phyloP scores from a whole-genome alignment of 1,284 basidiomycete species.

The Naganishia albida region DNA sequence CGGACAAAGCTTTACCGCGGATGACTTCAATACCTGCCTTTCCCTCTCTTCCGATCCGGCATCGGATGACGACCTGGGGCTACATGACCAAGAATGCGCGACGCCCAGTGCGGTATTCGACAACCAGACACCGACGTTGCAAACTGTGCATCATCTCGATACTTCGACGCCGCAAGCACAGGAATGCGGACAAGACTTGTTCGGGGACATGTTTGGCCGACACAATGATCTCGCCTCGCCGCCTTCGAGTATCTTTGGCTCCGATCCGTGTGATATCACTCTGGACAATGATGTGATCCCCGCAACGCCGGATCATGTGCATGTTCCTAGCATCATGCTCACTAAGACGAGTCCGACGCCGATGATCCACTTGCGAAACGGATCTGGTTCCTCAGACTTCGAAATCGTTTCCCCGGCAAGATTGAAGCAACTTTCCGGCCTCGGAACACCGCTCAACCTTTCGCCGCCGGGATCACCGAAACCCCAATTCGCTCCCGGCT shows the following conservation, averaged over 20 bases:
- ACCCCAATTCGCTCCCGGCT: neutral
- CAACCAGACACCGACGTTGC: slow-evolving; percentile 7
- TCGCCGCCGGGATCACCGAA: slow-evolving; percentile 15
- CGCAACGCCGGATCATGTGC: slow-evolving; percentile 16
- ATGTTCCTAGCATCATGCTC: slow-evolving; percentile 20
- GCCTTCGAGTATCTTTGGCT: slow-evolving; percentile 13
- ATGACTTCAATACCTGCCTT: slow-evolving; percentile 42
- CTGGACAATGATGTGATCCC: slow-evolving; percentile 15
- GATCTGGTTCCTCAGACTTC: slow-evolving; percentile 19
- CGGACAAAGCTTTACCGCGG: slow-evolving; percentile 51
- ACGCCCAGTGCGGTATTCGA: slow-evolving; percentile 21
- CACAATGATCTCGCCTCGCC: neutral
- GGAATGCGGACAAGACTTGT: slow-evolving; percentile 11
- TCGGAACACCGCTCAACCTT: slow-evolving; percentile 17
- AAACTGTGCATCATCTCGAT: slow-evolving; percentile 1
- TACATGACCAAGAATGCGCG: slow-evolving; percentile 16
- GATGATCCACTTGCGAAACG: slow-evolving; percentile 9
- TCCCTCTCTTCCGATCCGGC: slow-evolving; percentile 16
- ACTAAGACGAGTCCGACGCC: slow-evolving; percentile 26
- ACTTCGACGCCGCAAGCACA: slow-evolving; percentile 3
- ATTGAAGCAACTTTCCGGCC: neutral
- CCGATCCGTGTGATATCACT: neutral
- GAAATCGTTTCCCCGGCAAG: neutral
- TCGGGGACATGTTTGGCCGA: slow-evolving; percentile 23
- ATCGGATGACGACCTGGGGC: neutral